A percentile compares a stretch with the other conserved stretches of the same genome.
These are phyloP conservation scores for Debaryomyces subglobosus DNA, from an alignment of 1,139 yeast species.

Conservation along the genomic window DNA sequence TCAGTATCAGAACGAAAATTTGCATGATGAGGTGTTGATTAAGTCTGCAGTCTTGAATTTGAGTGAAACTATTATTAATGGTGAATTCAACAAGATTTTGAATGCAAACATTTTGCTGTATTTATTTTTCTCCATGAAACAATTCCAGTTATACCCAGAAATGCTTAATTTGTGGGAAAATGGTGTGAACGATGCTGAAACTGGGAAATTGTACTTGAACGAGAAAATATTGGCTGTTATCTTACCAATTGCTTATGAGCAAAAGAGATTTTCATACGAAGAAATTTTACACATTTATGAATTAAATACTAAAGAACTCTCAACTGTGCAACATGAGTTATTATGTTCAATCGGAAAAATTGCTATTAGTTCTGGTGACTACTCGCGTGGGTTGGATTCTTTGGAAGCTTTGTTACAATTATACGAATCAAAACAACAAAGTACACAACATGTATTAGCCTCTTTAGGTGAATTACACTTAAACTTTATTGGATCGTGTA, in stretches of 20 bases:
- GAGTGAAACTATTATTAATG: conserved; percentile 33
- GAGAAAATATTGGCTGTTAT: conserved; percentile 72
- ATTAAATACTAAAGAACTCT: conserved; percentile 30
- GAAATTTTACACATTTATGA: conserved; percentile 49
- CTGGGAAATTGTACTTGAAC: conserved; percentile 37
- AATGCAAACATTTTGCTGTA: conserved; percentile 22
- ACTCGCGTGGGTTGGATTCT: conserved; percentile 42
- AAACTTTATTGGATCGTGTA: conserved; percentile 80
- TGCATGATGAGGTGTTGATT: conserved; percentile 34
- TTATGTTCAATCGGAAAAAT: conserved; percentile 45
- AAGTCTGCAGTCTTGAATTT: conserved; percentile 39
- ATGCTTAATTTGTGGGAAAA: conserved; percentile 46
- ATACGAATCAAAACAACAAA: conserved; percentile 25
- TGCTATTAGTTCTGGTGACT: conserved; percentile 43
- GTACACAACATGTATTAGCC: conserved; percentile 22
- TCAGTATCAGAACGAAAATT: conserved; percentile 29
- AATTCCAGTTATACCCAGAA: conserved; percentile 38
- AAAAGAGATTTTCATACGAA: conserved; percentile 62
- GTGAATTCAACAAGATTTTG: conserved; percentile 33
- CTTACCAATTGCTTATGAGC: conserved; percentile 66
- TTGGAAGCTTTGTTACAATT: conserved; percentile 40
- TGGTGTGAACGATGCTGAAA: conserved; percentile 40
- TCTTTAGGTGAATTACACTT: conserved; percentile 65
- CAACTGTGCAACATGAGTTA: conserved; percentile 29
- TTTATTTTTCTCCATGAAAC: conserved; percentile 38